Evolutionary conservation across 805 yeast species (phyloP).

Genomic region (Metschnikowia koreensis): DNA sequence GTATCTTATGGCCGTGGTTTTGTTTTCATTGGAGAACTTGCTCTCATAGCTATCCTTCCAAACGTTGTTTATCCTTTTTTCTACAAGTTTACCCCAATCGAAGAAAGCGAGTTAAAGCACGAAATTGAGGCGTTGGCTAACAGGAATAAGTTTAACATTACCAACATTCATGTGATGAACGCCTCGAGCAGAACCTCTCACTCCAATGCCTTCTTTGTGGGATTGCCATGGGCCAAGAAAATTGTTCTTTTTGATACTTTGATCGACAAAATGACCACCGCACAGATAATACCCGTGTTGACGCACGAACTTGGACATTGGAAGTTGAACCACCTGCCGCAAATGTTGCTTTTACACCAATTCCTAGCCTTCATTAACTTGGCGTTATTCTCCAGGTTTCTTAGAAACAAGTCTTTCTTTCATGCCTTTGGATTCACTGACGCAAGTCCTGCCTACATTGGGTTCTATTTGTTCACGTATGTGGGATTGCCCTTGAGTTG

Average conservation of each 20-base stretch:
- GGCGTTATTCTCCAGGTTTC: constrained; percentile 73
- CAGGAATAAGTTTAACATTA: constrained; percentile 78
- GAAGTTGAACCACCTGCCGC: constrained; percentile 86
- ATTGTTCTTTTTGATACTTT: constrained; percentile 92
- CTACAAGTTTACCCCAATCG: constrained; percentile 86
- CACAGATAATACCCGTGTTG: constrained; percentile 87
- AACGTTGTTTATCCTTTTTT: constrained; percentile 88
- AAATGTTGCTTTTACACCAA: constrained; percentile 65
- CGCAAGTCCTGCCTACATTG: constrained; percentile 73
- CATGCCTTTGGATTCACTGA: constrained; percentile 69
- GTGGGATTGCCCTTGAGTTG: constrained; percentile 76
- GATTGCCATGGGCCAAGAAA: constrained; percentile 95
- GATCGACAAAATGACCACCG: constrained; percentile 70
- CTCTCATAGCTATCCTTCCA: constrained; percentile 75
- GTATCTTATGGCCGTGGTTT: constrained; percentile 76
- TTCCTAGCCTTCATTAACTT: constrained; percentile 62
- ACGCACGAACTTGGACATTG: constrained; percentile 99
- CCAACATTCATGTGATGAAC: constrained; percentile 83
- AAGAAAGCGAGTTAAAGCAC: constrained; percentile 81
- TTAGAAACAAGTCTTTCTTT: constrained; percentile 76
- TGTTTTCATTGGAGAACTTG: constrained; percentile 68
- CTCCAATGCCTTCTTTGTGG: constrained; percentile 94
- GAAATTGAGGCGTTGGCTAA: constrained; percentile 79
- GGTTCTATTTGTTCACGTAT: constrained; percentile 76
- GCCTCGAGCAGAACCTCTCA: constrained; percentile 95